Evolutionary conservation across 345 rosid species (phyloP).

Genomic region (Microcos paniculata): DNA sequence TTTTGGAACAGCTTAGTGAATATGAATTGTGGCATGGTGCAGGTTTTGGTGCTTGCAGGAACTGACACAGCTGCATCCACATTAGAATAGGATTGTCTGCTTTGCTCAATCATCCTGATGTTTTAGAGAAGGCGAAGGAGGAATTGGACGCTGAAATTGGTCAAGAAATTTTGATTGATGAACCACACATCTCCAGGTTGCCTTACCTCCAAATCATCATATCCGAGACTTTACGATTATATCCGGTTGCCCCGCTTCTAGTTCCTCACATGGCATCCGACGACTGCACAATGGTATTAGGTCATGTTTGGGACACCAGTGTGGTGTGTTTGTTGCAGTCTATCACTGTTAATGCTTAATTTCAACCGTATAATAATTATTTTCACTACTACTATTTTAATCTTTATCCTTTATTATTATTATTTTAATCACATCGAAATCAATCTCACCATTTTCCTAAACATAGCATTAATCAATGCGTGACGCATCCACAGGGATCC

Average conservation of each 20-base stretch:
- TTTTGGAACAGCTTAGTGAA: no score
- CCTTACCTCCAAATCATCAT: slow-evolving; percentile 22
- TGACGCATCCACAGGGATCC: background rate
- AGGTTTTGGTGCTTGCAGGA: background rate
- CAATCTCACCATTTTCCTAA: no score
- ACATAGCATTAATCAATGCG: no score
- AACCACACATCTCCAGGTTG: background rate
- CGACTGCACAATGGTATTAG: no score
- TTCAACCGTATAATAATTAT: no score
- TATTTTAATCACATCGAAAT: no score
- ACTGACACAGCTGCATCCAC: background rate
- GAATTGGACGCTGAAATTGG: background rate
- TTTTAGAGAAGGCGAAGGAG: background rate
- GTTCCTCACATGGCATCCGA: background rate
- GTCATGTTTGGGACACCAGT: no score
- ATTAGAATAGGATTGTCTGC: slow-evolving; percentile 10
- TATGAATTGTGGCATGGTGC: background rate
- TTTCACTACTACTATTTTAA: no score
- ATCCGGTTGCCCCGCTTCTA: background rate
- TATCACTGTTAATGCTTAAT: no score
- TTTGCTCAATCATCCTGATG: background rate
- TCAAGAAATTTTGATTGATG: background rate
- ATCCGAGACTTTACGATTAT: slow-evolving; percentile 16
- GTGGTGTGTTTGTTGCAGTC: no score
- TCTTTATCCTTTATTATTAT: no score